Evolutionary conservation across 495 filamentous ascomycete genomes (phyloP).

Genomic region (Oidiodendron maius): DNA sequence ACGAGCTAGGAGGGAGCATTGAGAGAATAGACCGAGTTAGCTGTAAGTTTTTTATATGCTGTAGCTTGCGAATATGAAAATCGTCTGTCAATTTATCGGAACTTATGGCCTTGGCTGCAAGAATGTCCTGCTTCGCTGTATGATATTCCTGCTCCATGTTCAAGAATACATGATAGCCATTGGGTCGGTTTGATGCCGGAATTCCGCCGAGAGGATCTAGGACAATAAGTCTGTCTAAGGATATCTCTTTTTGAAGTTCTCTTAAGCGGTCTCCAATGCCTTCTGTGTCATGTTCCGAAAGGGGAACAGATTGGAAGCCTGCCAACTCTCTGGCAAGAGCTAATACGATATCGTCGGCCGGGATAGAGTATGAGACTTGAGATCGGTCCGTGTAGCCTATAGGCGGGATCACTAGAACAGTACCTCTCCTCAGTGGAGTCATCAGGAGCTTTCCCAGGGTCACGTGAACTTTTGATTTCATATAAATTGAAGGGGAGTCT

Average conservation of each 20-base stretch:
- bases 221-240: constrained; percentile 81
- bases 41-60: constrained; percentile 68
- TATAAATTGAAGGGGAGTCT: neutral
- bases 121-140: constrained; percentile 57
- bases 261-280: constrained; percentile 37
- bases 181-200: constrained; percentile 58
- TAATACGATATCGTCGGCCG: constrained; percentile 62
- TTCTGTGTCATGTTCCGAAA: constrained; percentile 37
- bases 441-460: constrained; percentile 55
- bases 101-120: neutral
- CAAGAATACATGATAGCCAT: constrained; percentile 80
- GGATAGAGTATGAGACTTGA: constrained; percentile 46
- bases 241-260: constrained; percentile 46
- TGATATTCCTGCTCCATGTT: constrained; percentile 90
- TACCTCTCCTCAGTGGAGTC: constrained; percentile 62
- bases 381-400: constrained; percentile 60
- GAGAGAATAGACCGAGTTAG: constrained; percentile 61
- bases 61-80: constrained; percentile 15
- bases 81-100: constrained; percentile 27
- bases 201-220: constrained; percentile 87
- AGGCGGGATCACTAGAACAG: constrained; percentile 71
- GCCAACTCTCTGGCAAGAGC: constrained; percentile 69
- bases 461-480: constrained; percentile 30
- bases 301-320: constrained; percentile 26
- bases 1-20: constrained; percentile 79